Evolutionary conservation across 2,329 filamentous ascomycete species (phyloP).

Genomic region (Chalaropsis ovoidea): DNA sequence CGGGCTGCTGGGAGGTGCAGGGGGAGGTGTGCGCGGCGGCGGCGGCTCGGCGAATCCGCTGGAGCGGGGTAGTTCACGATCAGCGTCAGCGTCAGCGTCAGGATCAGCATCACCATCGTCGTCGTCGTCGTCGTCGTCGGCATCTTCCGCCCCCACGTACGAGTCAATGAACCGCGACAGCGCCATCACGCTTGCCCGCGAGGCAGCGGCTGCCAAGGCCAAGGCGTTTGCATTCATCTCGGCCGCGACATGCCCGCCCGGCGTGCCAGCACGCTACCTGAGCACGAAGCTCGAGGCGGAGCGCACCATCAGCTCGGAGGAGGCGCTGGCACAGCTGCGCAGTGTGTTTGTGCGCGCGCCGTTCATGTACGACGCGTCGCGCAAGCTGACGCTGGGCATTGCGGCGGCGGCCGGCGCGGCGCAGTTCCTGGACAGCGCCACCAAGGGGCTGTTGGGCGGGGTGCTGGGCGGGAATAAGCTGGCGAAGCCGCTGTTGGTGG

Average conservation of each 20-base stretch:
- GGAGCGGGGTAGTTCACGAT: constrained; percentile 35
- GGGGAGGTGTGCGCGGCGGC: not conserved
- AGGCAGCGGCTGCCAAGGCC: constrained; percentile 55
- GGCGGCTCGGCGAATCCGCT: constrained; percentile 51
- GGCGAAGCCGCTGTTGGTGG: constrained; percentile 71
- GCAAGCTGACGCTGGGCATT: constrained; percentile 73
- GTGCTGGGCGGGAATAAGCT: constrained; percentile 73
- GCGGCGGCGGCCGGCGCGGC: constrained; percentile 67
- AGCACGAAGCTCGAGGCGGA: constrained; percentile 88
- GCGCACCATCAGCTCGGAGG: constrained; percentile 44
- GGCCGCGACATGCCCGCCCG: constrained; percentile 72
- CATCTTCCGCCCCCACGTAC: constrained; percentile 51
- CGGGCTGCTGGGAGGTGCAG: constrained; percentile 55
- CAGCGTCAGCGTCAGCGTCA: not conserved
- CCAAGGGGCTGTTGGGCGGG: constrained; percentile 63
- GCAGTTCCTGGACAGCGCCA: constrained; percentile 63
- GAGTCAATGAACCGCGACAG: constrained; percentile 93
- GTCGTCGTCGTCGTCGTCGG: too few species aligned
- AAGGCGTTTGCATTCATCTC: constrained; percentile 77
- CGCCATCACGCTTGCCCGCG: constrained; percentile 72
- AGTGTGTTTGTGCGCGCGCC: constrained; percentile 73
- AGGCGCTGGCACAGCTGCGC: constrained; percentile 50
- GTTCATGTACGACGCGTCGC: constrained; percentile 79
- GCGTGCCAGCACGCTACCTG: constrained; percentile 78
- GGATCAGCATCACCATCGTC: too few species aligned